Percentiles rank a stretch among this genome's conserved stretches.
phyloP scores from a whole-genome alignment of 805 yeast species.

The Debaryomyces tyrocola region DNA sequence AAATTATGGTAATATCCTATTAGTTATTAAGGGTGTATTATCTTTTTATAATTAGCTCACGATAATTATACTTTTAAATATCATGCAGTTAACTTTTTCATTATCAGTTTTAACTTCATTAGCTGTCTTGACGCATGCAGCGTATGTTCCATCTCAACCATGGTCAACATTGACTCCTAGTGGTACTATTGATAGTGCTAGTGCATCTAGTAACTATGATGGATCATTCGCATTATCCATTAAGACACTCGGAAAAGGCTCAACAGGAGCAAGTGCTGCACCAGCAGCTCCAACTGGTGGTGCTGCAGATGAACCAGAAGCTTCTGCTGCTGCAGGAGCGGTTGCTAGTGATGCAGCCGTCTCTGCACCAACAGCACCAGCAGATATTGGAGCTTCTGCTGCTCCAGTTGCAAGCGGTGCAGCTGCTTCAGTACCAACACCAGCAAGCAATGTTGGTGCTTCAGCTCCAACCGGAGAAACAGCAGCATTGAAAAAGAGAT shows the following conservation, averaged over 20 bases:
- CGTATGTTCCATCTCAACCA: slow-evolving; percentile 25
- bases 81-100: slow-evolving; percentile 1
- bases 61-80: background rate
- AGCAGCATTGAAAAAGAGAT: slow-evolving; percentile 1
- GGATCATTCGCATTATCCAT: slow-evolving; percentile 36
- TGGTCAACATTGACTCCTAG: slow-evolving; percentile 34
- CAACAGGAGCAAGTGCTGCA: slow-evolving; percentile 13
- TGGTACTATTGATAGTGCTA: slow-evolving; percentile 24
- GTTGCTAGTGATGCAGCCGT: slow-evolving; percentile 20
- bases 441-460: slow-evolving; percentile 12
- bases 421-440: slow-evolving; percentile 7
- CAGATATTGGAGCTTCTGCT: slow-evolving; percentile 17
- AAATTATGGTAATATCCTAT: too few species aligned
- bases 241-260: slow-evolving; percentile 15
- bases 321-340: slow-evolving; percentile 15
- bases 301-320: slow-evolving; percentile 19
- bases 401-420: slow-evolving; percentile 26
- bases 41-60: too few species aligned
- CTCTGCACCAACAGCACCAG: slow-evolving; percentile 12
- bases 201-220: slow-evolving; percentile 24
- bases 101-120: slow-evolving; percentile 11
- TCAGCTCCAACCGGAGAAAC: background rate
- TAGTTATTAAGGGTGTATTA: too few species aligned
- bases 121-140: slow-evolving; percentile 15
- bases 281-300: slow-evolving; percentile 20